These are phyloP conservation scores for Venturia carpophila DNA, from an alignment of 2,329 filamentous ascomycete genomes.

Conservation along the genomic window DNA sequence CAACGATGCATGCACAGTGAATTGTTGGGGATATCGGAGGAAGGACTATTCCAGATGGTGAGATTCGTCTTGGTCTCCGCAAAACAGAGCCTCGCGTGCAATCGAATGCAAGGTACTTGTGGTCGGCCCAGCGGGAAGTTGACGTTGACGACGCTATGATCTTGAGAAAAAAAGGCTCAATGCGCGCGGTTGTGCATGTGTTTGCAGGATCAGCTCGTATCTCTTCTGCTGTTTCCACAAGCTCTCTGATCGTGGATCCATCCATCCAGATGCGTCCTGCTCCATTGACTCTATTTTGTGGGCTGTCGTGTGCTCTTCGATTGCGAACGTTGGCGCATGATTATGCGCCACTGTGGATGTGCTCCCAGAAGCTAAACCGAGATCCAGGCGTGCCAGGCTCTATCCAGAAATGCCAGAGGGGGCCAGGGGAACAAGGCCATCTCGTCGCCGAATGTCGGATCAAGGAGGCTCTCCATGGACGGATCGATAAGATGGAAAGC, in stretches of 20 bases:
- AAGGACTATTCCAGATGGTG: neutral
- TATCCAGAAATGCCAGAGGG: neutral
- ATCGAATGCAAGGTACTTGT: conserved; percentile 7
- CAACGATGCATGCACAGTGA: neutral
- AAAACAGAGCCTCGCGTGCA: conserved; percentile 1
- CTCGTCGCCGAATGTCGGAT: conserved; percentile 1
- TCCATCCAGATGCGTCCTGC: neutral
- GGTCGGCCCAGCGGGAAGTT: neutral
- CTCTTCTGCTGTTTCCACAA: neutral
- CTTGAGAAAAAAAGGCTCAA: neutral
- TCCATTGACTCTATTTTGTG: neutral
- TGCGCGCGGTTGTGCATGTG: neutral
- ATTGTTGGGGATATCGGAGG: neutral
- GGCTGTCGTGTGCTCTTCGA: neutral
- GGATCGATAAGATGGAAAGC: neutral
- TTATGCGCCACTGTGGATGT: neutral
- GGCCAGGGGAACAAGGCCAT: neutral
- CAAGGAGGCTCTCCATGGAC: neutral
- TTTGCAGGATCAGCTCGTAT: neutral
- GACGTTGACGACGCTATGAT: conserved; percentile 6
- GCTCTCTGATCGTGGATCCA: neutral
- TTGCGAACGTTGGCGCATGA: neutral
- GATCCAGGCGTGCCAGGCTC: neutral
- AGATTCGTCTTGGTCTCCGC: neutral
- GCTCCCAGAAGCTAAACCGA: neutral